A percentile compares a stretch with the other conserved stretches of the same genome.
phyloP scores from a whole-genome alignment of 2,329 filamentous ascomycete genomes.

The Fusarium veterinarium region DNA sequence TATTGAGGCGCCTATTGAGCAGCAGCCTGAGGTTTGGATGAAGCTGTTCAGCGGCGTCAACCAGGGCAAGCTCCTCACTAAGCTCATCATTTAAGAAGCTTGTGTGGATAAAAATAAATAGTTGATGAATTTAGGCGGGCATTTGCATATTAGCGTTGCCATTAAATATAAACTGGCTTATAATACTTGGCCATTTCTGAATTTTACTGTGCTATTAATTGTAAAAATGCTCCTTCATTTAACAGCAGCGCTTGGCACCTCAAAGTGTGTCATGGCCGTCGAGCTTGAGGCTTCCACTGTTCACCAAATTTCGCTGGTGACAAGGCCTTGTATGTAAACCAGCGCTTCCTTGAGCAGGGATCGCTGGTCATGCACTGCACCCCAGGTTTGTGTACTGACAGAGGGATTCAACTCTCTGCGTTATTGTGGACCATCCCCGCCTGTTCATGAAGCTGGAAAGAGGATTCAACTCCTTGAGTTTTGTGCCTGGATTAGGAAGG shows the following conservation, averaged over 20 bases:
- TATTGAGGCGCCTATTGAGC: constrained; percentile 43
- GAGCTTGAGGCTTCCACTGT: not conserved
- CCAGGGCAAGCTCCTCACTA: constrained; percentile 46
- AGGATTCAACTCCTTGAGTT: not conserved
- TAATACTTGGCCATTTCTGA: not conserved
- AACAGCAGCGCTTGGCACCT: no score
- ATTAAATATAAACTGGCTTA: constrained; percentile 2
- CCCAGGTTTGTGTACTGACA: not conserved
- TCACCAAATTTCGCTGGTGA: no score
- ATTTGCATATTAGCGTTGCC: not conserved
- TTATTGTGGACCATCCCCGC: not conserved
- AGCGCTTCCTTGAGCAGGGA: not conserved
- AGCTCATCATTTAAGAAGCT: constrained; percentile 36
- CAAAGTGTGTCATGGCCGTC: not conserved
- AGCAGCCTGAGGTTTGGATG: constrained; percentile 46
- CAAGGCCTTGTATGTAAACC: no score
- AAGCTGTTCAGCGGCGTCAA: constrained; percentile 43
- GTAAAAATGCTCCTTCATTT: not conserved
- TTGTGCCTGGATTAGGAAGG: not conserved
- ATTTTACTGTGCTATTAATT: not conserved
- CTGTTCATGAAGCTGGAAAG: no score
- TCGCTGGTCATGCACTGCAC: not conserved
- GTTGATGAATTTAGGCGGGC: not conserved
- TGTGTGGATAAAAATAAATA: not conserved
- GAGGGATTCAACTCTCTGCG: not conserved